Base-by-base conservation (phyloP, 257 asterid genomes). In the Plantago elongata region DNA sequence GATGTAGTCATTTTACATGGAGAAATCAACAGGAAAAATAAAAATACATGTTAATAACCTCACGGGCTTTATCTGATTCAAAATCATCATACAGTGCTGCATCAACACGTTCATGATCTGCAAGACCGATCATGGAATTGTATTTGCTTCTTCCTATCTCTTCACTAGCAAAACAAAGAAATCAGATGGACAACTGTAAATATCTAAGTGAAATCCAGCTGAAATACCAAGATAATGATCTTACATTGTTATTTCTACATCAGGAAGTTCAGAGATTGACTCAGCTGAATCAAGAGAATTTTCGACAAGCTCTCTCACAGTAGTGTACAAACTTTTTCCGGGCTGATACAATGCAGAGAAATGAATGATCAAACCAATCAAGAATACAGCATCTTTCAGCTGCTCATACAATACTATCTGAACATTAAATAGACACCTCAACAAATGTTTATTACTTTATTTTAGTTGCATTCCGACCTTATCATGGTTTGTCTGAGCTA, bases 221-320 rank as follows among this genome's bases (percentile, higher is more conserved):
- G 61, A 69, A 51, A 67, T 42, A 47, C 45, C 18, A 3, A 57
- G 51, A 51, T 40, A 38, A 30, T 42, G 29, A 47, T 60, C 85
- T 74, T 77, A 89, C 97, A 89, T 84, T 63, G 88, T 81, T 65
- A 89, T 83, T 73, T 89, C 94, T 70, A 89, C 72, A 52, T 83
- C 37, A 0, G 95, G 97, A 75, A 89, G 94, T 72, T 89, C 87
- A 5, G 90, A 74, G 64, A 89, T 83, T 43, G 97, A 80, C 76
- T 89, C 97, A 14, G 97, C 92, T 64, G 97, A 89, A 75, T 89
- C 97, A 65, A 89, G 97, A 9, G 95, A 89, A 87, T 89, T 89
- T 72, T 89, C 97, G 66, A 89, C 95, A 66, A 89, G 95, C 80
- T 89, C 95, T 68, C 97, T 72, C 55, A 89, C 95, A 51, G 97